Evolutionary conservation across 257 asterid genomes (phyloP), one percentile per base, ranked within the genome.

Genomic region (Fraxinus pennsylvanica): DNA sequence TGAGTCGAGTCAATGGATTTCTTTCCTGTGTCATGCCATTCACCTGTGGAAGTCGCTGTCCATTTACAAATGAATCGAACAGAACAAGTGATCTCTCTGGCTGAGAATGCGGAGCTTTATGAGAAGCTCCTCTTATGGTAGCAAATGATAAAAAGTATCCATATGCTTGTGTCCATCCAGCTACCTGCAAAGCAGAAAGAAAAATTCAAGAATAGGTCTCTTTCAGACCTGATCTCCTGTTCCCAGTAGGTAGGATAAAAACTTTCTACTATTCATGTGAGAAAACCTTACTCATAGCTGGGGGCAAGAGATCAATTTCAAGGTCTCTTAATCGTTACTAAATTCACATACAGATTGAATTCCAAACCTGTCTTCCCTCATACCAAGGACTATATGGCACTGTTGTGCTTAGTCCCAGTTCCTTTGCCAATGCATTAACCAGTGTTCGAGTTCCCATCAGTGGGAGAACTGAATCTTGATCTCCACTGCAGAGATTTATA

Each of bases 401-500:
- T 2, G 94, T 88, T n/a, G 85, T 85, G 76, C 83, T 83, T 74
- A 94, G 63, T 45, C 86, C 82, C 19, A 91, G 81, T 19, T 87
- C 90, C 7, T 82, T 79, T 0, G 98, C 98, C 54, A 92, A 82
- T 43, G 84, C 79, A 5, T 85, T 82, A 3, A 92, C 89, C 72
- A 89, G 74, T 35, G 79, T 80, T 45, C 97, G 85, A 30, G 92
- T 88, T 39, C 92, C 97, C 4, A 78, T 82, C 33, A 94, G 80
- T 17, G 98, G 98, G 33, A 92, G 89, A 68, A 94, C 92, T 0
- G 98, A 89, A 82, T 94, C 98, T 83, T 92, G 96, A 81, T 94
- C 98, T 33, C 98, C 97, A 76, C 98, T 94, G 77, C 70, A 39
- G 65, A 10, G 5, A 4, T 65, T 74, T 65, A 38, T 38, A 38